Evolutionary conservation across 192 early-diverging fungal genomes (phyloP).

Genomic region (Backusella macrospora): DNA sequence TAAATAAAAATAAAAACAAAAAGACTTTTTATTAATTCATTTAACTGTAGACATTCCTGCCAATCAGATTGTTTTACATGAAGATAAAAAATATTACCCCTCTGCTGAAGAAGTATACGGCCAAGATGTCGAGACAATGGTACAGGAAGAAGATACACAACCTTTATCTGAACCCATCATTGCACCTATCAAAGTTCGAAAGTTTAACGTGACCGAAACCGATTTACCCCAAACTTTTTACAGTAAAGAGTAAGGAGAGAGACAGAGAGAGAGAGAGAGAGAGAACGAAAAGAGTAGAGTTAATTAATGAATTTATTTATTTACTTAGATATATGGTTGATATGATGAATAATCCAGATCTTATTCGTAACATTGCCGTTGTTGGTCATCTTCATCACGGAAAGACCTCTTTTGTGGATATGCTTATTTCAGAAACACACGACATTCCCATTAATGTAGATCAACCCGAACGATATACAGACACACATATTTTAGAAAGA

Average conservation of each 20-base stretch:
- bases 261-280: background rate
- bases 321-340: constrained; percentile 74
- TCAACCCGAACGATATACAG: constrained; percentile 83
- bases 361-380: constrained; percentile 88
- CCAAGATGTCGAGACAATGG: constrained; percentile 89
- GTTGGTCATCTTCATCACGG: constrained; percentile 98
- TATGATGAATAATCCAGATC: constrained; percentile 75
- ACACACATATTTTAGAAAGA: constrained; percentile 90
- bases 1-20: background rate
- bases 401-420: constrained; percentile 92
- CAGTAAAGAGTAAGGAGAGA: constrained; percentile 76
- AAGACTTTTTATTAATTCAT: constrained; percentile 1
- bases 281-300: background rate
- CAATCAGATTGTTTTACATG: constrained; percentile 91
- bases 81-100: constrained; percentile 99
- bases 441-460: constrained; percentile 50
- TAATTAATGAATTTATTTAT: background rate
- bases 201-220: constrained; percentile 85
- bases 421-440: constrained; percentile 91
- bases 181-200: constrained; percentile 84
- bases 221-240: constrained; percentile 83
- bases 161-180: constrained; percentile 93
- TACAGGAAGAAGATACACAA: constrained; percentile 98
- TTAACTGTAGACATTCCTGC: constrained; percentile 52
- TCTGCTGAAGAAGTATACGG: constrained; percentile 97